These are phyloP conservation scores for Exserohilum turcica DNA, from an alignment of 2,329 filamentous ascomycete species.

Conservation along the genomic window DNA sequence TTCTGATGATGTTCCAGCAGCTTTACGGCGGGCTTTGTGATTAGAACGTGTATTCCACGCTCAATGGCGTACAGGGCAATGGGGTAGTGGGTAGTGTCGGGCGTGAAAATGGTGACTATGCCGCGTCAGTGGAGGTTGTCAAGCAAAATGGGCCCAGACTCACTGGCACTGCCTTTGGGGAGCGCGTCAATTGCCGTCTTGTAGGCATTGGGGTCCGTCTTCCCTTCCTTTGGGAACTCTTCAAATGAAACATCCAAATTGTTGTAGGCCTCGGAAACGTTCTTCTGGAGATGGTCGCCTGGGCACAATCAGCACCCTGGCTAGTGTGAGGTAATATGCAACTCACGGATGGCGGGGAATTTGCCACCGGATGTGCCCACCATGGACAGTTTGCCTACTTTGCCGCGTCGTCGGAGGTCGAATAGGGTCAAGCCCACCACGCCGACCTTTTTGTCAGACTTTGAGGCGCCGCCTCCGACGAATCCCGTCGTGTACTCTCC, in stretches of 20 bases:
- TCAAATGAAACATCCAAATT: constrained; percentile 83
- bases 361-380: constrained; percentile 87
- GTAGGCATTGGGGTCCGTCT: constrained; percentile 79
- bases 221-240: constrained; percentile 77
- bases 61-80: constrained; percentile 93
- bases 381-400: constrained; percentile 86
- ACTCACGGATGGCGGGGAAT: constrained; percentile 85
- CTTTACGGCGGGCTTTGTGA: constrained; percentile 94
- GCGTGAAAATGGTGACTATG: constrained; percentile 88
- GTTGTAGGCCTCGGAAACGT: constrained; percentile 89
- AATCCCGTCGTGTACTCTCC: constrained; percentile 98
- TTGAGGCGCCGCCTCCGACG: constrained; percentile 80
- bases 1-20: constrained; percentile 77
- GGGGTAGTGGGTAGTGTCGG: constrained; percentile 88
- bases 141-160: constrained; percentile 13
- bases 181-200: constrained; percentile 86
- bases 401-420: constrained; percentile 84
- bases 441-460: constrained; percentile 94
- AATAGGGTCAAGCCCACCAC: constrained; percentile 90
- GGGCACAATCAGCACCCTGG: constrained; percentile 24
- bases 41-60: constrained; percentile 83
- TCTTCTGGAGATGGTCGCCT: constrained; percentile 84
- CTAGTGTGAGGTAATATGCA: neutral
- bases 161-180: constrained; percentile 74
- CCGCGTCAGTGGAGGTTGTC: neutral